A percentile compares a stretch with the other conserved stretches of the same genome.
These are phyloP conservation scores for Chaetomiaceae sp. DNA, from an alignment of 2,329 filamentous ascomycete species.

Conservation along the genomic window DNA sequence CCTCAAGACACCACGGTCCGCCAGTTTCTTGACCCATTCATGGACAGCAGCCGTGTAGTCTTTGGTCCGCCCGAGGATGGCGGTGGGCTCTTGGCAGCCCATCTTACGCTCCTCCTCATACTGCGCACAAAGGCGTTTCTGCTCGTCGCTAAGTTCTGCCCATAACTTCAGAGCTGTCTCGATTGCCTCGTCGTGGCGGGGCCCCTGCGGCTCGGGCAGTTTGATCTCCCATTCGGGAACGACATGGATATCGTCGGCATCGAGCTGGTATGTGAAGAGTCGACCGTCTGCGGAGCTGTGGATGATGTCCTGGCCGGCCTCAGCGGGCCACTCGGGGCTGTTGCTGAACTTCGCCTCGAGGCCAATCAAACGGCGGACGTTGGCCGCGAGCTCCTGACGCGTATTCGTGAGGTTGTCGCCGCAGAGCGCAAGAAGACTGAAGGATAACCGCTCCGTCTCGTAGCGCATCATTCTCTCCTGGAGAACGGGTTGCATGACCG, in stretches of 20 bases:
- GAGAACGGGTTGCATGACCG: conserved; percentile 60
- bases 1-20: conserved; percentile 59
- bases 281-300: neutral
- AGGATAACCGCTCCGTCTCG: conserved; percentile 63
- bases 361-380: conserved; percentile 37
- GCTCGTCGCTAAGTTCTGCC: conserved; percentile 7
- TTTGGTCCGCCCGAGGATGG: conserved; percentile 46
- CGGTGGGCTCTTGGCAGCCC: conserved; percentile 18
- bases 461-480: conserved; percentile 63
- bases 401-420: conserved; percentile 56
- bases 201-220: too few relatives aligned
- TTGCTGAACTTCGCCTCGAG: conserved; percentile 34
- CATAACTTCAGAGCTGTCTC: neutral
- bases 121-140: conserved; percentile 1
- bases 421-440: conserved; percentile 72
- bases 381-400: conserved; percentile 42
- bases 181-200: neutral
- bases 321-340: neutral
- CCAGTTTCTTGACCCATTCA: conserved; percentile 64
- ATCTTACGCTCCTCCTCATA: conserved; percentile 39
- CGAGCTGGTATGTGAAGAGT: conserved; percentile 14
- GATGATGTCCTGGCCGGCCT: neutral
- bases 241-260: conserved; percentile 7
- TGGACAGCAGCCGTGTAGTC: conserved; percentile 69
- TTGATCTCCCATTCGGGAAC: neutral